Percentiles rank a stretch among this genome's conserved stretches.
These are phyloP conservation scores for Podila verticillata DNA, from an alignment of 192 early-diverging fungal species.

Conservation along the genomic window DNA sequence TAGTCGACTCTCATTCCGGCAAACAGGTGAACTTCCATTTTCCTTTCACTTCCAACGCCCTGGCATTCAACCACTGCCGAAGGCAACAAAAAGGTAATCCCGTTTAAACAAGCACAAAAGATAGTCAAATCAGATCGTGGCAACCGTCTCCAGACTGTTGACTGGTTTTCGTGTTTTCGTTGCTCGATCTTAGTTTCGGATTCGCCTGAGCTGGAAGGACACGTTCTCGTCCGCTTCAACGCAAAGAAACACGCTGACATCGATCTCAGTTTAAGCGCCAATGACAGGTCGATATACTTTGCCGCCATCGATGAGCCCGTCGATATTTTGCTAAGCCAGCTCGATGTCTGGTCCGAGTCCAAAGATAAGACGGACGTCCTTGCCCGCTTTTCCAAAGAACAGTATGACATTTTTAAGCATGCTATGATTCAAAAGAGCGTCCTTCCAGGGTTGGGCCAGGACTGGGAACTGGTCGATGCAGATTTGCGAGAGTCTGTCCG, in stretches of 20 bases:
- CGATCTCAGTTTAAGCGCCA: not conserved
- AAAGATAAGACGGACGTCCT: conserved; percentile 22
- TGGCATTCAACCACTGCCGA: too few species aligned
- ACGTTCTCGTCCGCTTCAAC: conserved; percentile 46
- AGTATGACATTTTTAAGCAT: conserved; percentile 25
- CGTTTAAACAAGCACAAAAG: too few species aligned
- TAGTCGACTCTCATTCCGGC: too few species aligned
- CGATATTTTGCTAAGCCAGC: conserved; percentile 26
- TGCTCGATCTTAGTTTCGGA: not conserved
- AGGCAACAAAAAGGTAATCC: too few species aligned
- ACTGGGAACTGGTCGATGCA: conserved; percentile 38
- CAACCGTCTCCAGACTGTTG: too few species aligned
- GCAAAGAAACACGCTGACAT: conserved; percentile 40
- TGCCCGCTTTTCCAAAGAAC: conserved; percentile 29
- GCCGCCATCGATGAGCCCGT: conserved; percentile 1
- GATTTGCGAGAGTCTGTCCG: conserved; percentile 25
- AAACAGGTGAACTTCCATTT: too few species aligned
- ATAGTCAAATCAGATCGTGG: too few species aligned
- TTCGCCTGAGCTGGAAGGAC: conserved; percentile 38
- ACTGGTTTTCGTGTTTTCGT: too few species aligned
- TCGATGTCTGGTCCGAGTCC: conserved; percentile 43
- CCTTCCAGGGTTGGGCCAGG: conserved; percentile 8
- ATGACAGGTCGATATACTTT: not conserved
- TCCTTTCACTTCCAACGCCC: too few species aligned
- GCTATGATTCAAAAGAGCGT: conserved; percentile 18